These are phyloP conservation scores for Lachancea kluyveri DNA, from an alignment of 805 yeast genomes.

Conservation along the genomic window DNA sequence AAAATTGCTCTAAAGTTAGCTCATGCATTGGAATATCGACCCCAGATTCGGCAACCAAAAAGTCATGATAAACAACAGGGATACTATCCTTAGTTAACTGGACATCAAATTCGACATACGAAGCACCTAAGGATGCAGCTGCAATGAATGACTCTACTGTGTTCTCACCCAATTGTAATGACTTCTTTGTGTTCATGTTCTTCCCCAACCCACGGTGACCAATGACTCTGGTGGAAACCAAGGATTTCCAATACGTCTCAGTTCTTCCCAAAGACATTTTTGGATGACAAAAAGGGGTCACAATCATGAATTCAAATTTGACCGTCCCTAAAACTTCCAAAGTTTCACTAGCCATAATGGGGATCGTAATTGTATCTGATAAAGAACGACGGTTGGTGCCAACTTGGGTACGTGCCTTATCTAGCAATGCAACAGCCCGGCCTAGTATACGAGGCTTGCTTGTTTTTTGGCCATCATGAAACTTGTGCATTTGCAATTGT, in stretches of 20 bases:
- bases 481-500: too few relatives aligned
- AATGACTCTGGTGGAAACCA: slow-evolving; percentile 83
- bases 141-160: slow-evolving; percentile 93
- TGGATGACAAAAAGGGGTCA: slow-evolving; percentile 54
- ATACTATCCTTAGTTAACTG: slow-evolving; percentile 86
- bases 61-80: slow-evolving; percentile 94
- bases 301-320: slow-evolving; percentile 66
- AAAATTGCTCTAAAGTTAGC: slow-evolving; percentile 81
- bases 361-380: slow-evolving; percentile 59
- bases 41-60: slow-evolving; percentile 90
- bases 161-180: slow-evolving; percentile 90
- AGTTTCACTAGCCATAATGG: slow-evolving; percentile 66
- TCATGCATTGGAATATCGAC: slow-evolving; percentile 95
- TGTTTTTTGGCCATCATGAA: too few relatives aligned
- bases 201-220: slow-evolving; percentile 96
- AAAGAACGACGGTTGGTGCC: slow-evolving; percentile 64
- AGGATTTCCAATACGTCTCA: slow-evolving; percentile 86
- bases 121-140: slow-evolving; percentile 93
- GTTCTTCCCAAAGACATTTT: slow-evolving; percentile 16
- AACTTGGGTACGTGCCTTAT: slow-evolving; percentile 55
- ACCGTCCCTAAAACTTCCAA: slow-evolving; percentile 73
- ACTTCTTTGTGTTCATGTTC: slow-evolving; percentile 61
- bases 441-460: slow-evolving; percentile 53
- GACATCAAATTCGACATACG: slow-evolving; percentile 95
- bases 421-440: slow-evolving; percentile 72